Conservation (phyloP, 2,329 filamentous ascomycete genomes). For the Tolypocladium endophyticum region DNA sequence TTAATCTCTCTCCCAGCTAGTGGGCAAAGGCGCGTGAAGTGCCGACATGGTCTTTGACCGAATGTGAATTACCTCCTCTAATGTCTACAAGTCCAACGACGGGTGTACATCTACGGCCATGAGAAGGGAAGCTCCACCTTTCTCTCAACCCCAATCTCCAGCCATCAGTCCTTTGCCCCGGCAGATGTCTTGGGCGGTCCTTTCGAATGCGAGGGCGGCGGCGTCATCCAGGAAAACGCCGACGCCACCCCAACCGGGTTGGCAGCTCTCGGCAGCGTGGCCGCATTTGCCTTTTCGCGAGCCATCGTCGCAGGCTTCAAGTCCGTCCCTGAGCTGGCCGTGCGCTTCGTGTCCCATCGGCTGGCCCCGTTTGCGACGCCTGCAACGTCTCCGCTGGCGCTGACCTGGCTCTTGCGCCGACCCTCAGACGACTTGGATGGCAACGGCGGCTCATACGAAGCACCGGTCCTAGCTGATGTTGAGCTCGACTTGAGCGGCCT, state of each 20-base stretch:
- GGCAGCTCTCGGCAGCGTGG: conserved; percentile 42
- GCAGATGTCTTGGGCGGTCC: conserved; percentile 20
- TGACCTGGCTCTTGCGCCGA: conserved; percentile 44
- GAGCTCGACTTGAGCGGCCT: conserved; percentile 62
- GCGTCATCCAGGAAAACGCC: conserved; percentile 86
- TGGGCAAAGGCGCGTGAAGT: background rate
- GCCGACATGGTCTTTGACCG: background rate
- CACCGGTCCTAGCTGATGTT: conserved; percentile 36
- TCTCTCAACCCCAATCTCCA: background rate
- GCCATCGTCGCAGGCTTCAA: conserved; percentile 20
- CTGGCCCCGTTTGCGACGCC: conserved; percentile 16
- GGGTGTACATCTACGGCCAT: background rate
- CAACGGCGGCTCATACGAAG: conserved; percentile 40
- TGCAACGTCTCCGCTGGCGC: conserved; percentile 16
- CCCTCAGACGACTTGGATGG: conserved; percentile 35
- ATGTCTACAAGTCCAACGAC: background rate
- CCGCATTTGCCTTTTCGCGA: conserved; percentile 25
- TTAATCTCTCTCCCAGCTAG: background rate
- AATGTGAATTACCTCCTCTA: background rate
- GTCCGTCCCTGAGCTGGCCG: conserved; percentile 31
- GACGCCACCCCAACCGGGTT: conserved; percentile 90
- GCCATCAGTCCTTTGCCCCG: background rate
- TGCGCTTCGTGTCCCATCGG: conserved; percentile 46
- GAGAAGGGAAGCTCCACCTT: background rate
- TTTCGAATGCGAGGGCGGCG: conserved; percentile 23